phyloP scores from a whole-genome alignment of 164 flowering plant genomes.

The Tetrastigma voinierianum region DNA sequence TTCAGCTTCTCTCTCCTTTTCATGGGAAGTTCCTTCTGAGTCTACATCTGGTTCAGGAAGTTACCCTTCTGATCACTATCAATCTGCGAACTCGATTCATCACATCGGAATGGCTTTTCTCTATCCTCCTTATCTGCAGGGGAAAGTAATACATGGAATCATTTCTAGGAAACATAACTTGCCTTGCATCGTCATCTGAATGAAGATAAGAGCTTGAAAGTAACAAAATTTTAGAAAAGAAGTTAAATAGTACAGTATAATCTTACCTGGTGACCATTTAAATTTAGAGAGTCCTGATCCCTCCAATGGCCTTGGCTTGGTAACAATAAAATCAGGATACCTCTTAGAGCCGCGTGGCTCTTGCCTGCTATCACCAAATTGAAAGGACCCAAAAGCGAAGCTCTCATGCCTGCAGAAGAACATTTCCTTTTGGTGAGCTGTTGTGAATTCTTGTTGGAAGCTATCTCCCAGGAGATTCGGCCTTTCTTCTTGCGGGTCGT shows the following conservation, averaged over 20 bases:
- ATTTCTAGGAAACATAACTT: not conserved
- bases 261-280: constrained; percentile 19
- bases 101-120: constrained; percentile 1
- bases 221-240: not conserved
- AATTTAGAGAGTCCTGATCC: constrained; percentile 13
- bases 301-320: constrained; percentile 4
- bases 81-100: not conserved
- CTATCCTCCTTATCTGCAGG: constrained; percentile 18
- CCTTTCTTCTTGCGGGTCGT: constrained; percentile 62
- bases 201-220: not conserved
- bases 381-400: constrained; percentile 31
- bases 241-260: not conserved
- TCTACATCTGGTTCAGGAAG: not conserved
- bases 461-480: constrained; percentile 54
- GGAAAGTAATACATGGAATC: not conserved
- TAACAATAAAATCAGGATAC: constrained; percentile 1
- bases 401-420: constrained; percentile 52
- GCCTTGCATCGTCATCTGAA: not conserved
- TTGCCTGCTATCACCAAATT: constrained; percentile 13
- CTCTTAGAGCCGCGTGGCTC: constrained; percentile 1
- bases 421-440: constrained; percentile 27
- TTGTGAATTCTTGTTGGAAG: constrained; percentile 43
- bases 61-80: constrained; percentile 1
- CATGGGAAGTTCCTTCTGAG: not conserved
- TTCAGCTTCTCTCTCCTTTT: not conserved